Conservation (phyloP, 2,329 filamentous ascomycete species). For the Leptographium procerum region DNA sequence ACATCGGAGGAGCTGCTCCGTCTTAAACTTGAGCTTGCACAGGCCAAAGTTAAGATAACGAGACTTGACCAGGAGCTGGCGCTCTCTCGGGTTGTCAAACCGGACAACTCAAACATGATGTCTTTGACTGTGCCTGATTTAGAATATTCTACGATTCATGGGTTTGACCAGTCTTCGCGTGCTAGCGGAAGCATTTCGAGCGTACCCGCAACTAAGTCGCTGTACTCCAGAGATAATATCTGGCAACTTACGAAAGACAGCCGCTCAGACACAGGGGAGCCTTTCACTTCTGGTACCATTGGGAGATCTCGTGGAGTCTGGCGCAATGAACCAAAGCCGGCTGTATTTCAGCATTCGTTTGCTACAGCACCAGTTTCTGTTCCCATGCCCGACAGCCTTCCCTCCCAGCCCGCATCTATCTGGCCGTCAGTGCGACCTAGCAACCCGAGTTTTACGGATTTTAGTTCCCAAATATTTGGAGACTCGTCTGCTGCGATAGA, state of each 20-base stretch:
- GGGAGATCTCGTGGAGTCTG: conserved; percentile 9
- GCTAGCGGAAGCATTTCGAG: conserved; percentile 11
- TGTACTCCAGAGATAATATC: conserved; percentile 28
- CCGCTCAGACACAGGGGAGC: conserved; percentile 46
- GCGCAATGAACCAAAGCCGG: conserved; percentile 26
- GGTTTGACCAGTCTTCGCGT: conserved; percentile 6
- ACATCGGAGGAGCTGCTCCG: conserved; percentile 50
- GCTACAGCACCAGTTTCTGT: conserved; percentile 15
- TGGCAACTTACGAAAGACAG: conserved; percentile 46
- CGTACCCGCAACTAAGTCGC: conserved; percentile 22
- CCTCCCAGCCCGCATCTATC: conserved; percentile 23
- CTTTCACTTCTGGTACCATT: conserved; percentile 29
- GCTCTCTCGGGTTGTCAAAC: conserved; percentile 48
- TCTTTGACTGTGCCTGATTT: conserved; percentile 30
- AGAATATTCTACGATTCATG: conserved; percentile 14
- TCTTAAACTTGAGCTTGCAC: conserved; percentile 59
- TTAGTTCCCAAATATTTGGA: conserved; percentile 15
- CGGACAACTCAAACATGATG: conserved; percentile 44
- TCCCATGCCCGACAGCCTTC: conserved; percentile 20
- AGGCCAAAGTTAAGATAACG: conserved; percentile 58
- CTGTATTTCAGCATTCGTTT: conserved; percentile 21
- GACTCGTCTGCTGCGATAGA: conserved; percentile 25
- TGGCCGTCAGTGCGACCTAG: conserved; percentile 35
- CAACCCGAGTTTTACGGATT: conserved; percentile 30
- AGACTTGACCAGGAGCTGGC: conserved; percentile 60